Percentiles rank a stretch among this genome's conserved stretches.
Conservation (phyloP, 805 yeast genomes). For the Ascoidea rubescens region DNA sequence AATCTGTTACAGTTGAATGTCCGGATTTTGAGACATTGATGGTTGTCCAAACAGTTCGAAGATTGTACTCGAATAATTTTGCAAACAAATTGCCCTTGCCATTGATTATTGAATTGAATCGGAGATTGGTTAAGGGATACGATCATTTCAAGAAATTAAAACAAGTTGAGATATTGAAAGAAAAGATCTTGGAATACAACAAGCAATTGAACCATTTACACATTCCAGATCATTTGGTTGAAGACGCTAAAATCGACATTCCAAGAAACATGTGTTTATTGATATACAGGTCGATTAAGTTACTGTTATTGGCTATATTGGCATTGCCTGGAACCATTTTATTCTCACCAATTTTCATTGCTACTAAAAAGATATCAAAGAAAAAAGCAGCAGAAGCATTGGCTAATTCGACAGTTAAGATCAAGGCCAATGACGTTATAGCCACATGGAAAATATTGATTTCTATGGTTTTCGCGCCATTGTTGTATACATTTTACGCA, state of each 20-base stretch:
- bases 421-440: conserved; percentile 83
- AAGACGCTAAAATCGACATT: conserved; percentile 32
- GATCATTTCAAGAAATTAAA: conserved; percentile 61
- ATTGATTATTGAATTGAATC: conserved; percentile 78
- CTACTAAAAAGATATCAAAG: conserved; percentile 61
- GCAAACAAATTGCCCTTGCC: conserved; percentile 65
- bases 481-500: conserved; percentile 73
- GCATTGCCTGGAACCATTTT: conserved; percentile 82
- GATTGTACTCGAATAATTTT: conserved; percentile 70
- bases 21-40: conserved; percentile 82
- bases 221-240: conserved; percentile 60
- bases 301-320: conserved; percentile 40
- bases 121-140: conserved; percentile 76
- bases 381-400: conserved; percentile 68
- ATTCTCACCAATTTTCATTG: conserved; percentile 78
- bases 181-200: conserved; percentile 58
- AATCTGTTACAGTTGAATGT: conserved; percentile 77
- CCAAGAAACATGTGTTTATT: conserved; percentile 35
- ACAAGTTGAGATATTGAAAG: conserved; percentile 42
- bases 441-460: conserved; percentile 96
- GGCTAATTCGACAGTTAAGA: conserved; percentile 78
- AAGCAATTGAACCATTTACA: conserved; percentile 48
- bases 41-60: conserved; percentile 83
- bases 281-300: conserved; percentile 39
- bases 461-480: conserved; percentile 79